Evolutionary conservation across 345 rosid genomes (phyloP).

Genomic region (Eucalyptus viminalis): DNA sequence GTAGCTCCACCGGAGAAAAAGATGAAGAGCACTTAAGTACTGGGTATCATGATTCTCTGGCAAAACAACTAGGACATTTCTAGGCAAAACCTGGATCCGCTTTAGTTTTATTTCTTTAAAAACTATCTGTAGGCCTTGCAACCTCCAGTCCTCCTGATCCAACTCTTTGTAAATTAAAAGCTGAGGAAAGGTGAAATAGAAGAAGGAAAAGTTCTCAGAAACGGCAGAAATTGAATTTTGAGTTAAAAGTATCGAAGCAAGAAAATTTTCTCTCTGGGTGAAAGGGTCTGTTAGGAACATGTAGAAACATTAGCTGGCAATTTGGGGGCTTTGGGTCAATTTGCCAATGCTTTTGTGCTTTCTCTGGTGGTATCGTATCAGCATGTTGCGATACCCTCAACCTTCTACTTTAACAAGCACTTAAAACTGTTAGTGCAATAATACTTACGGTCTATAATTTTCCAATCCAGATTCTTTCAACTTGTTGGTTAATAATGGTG

Average conservation of each 20-base stretch:
- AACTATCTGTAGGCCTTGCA: background rate
- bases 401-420: background rate
- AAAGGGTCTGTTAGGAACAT: background rate
- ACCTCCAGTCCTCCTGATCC: background rate
- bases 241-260: background rate
- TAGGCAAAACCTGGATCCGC: background rate
- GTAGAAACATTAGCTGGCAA: background rate
- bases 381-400: background rate
- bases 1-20: background rate
- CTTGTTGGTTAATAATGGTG: conserved; percentile 87
- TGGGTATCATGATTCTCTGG: background rate
- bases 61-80: background rate
- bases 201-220: background rate
- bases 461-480: conserved; percentile 75
- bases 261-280: background rate
- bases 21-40: background rate
- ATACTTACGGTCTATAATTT: background rate
- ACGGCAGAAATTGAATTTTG: background rate
- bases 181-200: background rate
- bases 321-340: background rate
- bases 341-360: background rate
- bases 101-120: background rate
- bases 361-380: background rate
- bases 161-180: background rate
- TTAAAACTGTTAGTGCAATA: background rate